A percentile compares a stretch with the other conserved stretches of the same genome.
phyloP scores from a whole-genome alignment of 345 rosid genomes.

The Cardamine resedifolia region DNA sequence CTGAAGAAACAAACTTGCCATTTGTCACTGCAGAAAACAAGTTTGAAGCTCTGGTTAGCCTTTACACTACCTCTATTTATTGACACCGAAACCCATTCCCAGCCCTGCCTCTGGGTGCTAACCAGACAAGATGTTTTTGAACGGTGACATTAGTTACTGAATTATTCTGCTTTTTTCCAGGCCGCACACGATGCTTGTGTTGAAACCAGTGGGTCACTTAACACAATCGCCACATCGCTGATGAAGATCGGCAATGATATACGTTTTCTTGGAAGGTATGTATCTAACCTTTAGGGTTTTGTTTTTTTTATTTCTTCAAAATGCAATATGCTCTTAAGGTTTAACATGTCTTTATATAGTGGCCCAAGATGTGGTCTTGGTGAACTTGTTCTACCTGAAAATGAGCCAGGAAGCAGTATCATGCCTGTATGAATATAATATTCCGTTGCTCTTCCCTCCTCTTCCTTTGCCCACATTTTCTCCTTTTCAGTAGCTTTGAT shows the following conservation, averaged over 20 bases:
- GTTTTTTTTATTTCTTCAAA: not conserved
- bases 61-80: slow-evolving; percentile 8
- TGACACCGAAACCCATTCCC: not conserved
- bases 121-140: not conserved
- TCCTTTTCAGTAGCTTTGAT: not conserved
- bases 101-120: not conserved
- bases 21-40: slow-evolving; percentile 96
- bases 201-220: slow-evolving; percentile 91
- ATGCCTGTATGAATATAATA: slow-evolving; percentile 72
- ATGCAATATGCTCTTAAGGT: slow-evolving; percentile 26
- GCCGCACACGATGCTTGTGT: slow-evolving; percentile 99
- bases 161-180: slow-evolving; percentile 42
- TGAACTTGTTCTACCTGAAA: slow-evolving; percentile 97
- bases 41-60: slow-evolving; percentile 94
- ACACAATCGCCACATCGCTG: slow-evolving; percentile 73
- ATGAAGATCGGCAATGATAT: slow-evolving; percentile 97
- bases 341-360: slow-evolving; percentile 45
- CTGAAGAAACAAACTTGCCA: slow-evolving; percentile 86
- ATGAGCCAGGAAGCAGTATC: slow-evolving; percentile 99
- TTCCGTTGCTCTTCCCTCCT: slow-evolving; percentile 20
- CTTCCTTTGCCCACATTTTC: not conserved
- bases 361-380: slow-evolving; percentile 99
- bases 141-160: slow-evolving; percentile 14
- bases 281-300: not conserved
- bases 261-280: slow-evolving; percentile 82